Evolutionary conservation across 805 yeast species (phyloP), one percentile per base, ranked within the genome.

Genomic region (Zygosaccharomyces siamensis): DNA sequence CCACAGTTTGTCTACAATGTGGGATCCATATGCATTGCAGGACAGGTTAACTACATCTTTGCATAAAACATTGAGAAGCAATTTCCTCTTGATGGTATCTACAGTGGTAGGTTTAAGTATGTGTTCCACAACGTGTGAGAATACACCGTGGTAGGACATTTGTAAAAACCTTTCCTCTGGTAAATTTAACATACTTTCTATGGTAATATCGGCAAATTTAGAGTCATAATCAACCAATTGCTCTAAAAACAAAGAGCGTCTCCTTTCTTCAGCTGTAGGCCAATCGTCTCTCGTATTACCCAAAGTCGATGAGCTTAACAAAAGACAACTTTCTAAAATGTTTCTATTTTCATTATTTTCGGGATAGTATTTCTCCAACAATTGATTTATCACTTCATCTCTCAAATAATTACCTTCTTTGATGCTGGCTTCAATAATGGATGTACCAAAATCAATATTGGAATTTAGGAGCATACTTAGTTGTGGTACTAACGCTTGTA

Each of bases 201-300:
- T 72, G 1, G 81, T 75, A 39, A 81, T 73, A 12, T 74, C 66
- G 11, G 84, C 73, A 52, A 87, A 81, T 43, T 72, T 70, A 26
- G 74, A 73, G 58, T 87, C 92, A 60, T 81, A 86, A 30, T 77
- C 78, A 63, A 88, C 79, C 48, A 89, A 70, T 55, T 81, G 80
- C 62, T 89, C 92, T 49, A 86, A 68, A 57, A 89, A 84, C 16
- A 87, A 58, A 0, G 95, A 74, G 52, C 93, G 73, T 70, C 90
- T 79, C 72, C 95, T 79, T 63, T 88, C 96, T 58, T 86, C 93
- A 0, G 89, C 85, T 0, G 95, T 88, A 41, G 96, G 96, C 95
- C 95, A 87, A 64, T 88, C 95, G 56, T 81, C 95, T 54, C 79
- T 78, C 1, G 89, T 84, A 66, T 86, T 86, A 27, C 92, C 93